Evolutionary conservation across 2,329 filamentous ascomycete genomes (phyloP), one percentile per base, ranked within the genome.

Genomic region (Cladosporium sp.): DNA sequence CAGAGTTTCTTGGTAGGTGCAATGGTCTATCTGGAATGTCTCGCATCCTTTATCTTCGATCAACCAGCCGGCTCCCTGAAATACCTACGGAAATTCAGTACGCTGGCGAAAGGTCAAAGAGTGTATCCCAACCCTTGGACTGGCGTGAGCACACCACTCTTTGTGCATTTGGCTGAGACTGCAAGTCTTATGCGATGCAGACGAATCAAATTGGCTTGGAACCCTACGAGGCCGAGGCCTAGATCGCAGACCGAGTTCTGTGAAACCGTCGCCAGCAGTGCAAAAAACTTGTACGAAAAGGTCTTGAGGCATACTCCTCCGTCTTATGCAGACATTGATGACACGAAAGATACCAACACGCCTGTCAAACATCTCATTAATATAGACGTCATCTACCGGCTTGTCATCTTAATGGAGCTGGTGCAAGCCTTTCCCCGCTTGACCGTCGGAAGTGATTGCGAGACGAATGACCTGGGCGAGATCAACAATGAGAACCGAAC

Each of bases 1-100:
- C 60, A 63, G 49, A 60, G 58, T 28, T 63, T 61, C 55, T 52
- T 63, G 9, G 55, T 61, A 14, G 60, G 61, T 6, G 58, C 60
- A 11, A 61, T 61, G 61, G 60, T 55, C n/a, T 63, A 60, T 22
- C 57, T 58, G 55, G 60, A 63, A 47, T 63, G 54, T 39, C 58
- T 61, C 6, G 55, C 58, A n/a, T 61, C 61, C 3, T 59, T 61
- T 37, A 58, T 63, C 9, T 47, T 20, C 9, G 61, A 63, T 34
- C 58, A 63, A 36, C 17, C 58, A 15, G 11, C 59, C 9, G 51
- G 56, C 12, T 39, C 51, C 12, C 40, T 63, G 19, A 49, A 45
- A 8, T 59, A 59, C 36, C 45, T 63, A 12, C 42, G 22, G 3
- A 57, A 51, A 14, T 63, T 63, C 28, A 51, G 42, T 17, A 19